These are phyloP conservation scores for Xerocomellus chrysenteron DNA, from an alignment of 768 basidiomycete species.

Conservation along the genomic window DNA sequence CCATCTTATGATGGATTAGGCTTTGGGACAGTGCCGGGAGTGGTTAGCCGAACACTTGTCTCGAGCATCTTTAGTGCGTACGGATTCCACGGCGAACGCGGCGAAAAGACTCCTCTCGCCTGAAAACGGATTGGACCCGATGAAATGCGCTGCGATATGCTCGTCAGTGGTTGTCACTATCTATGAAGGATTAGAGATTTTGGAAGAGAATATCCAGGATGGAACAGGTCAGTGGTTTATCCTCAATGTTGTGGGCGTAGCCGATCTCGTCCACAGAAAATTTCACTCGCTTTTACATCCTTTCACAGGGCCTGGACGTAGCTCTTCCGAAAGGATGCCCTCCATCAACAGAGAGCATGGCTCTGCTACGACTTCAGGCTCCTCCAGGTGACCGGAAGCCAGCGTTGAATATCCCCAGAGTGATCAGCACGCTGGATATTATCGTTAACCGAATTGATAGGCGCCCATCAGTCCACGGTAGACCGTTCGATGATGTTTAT, in stretches of 20 bases:
- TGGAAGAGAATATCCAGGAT: slow-evolving; percentile 66
- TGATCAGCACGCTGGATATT: slow-evolving; percentile 42
- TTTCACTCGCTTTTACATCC: slow-evolving; percentile 66
- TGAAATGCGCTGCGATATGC: slow-evolving; percentile 69
- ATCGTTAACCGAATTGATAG: slow-evolving; percentile 58
- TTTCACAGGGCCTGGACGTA: slow-evolving; percentile 39
- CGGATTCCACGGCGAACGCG: slow-evolving; percentile 72
- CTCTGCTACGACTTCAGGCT: slow-evolving; percentile 38
- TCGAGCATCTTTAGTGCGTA: slow-evolving; percentile 49
- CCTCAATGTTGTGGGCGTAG: neutral
- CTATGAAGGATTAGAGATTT: slow-evolving; percentile 60
- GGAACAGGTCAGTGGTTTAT: slow-evolving; percentile 22
- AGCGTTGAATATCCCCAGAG: slow-evolving; percentile 12
- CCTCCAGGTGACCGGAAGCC: neutral
- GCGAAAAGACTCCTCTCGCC: slow-evolving; percentile 44
- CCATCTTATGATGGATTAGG: slow-evolving; percentile 41
- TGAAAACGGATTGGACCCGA: slow-evolving; percentile 38
- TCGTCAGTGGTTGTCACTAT: slow-evolving; percentile 61
- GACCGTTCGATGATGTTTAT: slow-evolving; percentile 59
- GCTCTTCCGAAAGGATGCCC: slow-evolving; percentile 28
- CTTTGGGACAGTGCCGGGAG: slow-evolving; percentile 72
- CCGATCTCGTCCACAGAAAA: slow-evolving; percentile 45
- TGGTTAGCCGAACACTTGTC: slow-evolving; percentile 60
- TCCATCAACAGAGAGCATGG: slow-evolving; percentile 27
- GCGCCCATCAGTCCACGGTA: slow-evolving; percentile 48